These are phyloP conservation scores for Calonectria leucothoes DNA, from an alignment of 2,329 filamentous ascomycete species.

Conservation along the genomic window DNA sequence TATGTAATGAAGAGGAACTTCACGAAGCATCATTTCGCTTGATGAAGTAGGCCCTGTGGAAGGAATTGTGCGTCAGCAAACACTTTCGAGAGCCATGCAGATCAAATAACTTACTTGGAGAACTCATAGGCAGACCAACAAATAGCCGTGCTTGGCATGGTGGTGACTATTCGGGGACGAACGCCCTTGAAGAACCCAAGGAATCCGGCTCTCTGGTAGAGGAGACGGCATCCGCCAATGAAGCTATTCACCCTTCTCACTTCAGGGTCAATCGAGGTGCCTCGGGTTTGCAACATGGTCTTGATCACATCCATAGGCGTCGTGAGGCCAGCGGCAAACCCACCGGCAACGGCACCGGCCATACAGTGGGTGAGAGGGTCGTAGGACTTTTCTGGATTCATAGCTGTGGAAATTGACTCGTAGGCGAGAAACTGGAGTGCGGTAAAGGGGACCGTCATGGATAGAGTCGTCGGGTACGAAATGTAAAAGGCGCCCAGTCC, in stretches of 20 bases:
- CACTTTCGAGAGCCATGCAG: neutral
- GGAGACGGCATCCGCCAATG: constrained; percentile 80
- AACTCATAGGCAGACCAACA: constrained; percentile 89
- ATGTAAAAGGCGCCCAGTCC: constrained; percentile 95
- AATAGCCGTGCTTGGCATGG: constrained; percentile 99
- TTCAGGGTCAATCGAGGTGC: constrained; percentile 83
- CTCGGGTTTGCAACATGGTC: constrained; percentile 94
- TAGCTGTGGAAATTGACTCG: constrained; percentile 92
- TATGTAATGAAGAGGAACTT: constrained; percentile 24
- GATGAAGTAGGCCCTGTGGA: constrained; percentile 69
- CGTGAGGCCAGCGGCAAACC: constrained; percentile 91
- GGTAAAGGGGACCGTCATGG: constrained; percentile 98
- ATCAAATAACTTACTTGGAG: constrained; percentile 67
- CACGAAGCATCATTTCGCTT: constrained; percentile 59
- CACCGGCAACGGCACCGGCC: constrained; percentile 91
- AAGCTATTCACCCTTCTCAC: constrained; percentile 88
- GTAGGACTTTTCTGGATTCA: constrained; percentile 89
- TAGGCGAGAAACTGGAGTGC: constrained; percentile 98
- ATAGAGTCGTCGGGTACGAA: constrained; percentile 96
- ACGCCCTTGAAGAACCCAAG: constrained; percentile 94
- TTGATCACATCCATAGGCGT: constrained; percentile 99
- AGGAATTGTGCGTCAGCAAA: constrained; percentile 11
- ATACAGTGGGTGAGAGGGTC: constrained; percentile 94
- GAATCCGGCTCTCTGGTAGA: constrained; percentile 86
- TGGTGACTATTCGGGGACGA: constrained; percentile 90